Base-by-base conservation (phyloP, 192 early-diverging fungal genomes). In the Dimargaris cristalligena region DNA sequence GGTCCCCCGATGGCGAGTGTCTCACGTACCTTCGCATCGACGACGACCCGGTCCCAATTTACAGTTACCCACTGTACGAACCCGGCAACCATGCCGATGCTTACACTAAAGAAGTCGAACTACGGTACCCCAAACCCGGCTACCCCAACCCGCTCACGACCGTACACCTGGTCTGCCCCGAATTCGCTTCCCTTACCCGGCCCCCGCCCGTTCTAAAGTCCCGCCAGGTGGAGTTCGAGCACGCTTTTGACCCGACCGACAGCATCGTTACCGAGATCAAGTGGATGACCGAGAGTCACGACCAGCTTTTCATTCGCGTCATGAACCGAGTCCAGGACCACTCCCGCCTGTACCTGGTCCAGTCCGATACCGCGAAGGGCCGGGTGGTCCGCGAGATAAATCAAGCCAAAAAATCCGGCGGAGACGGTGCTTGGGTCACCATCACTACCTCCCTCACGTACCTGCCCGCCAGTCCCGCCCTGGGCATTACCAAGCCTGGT, bases 101-200 rank as follows among this genome's bases (percentile, higher is more conserved):
- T 0, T 97, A 97, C 71, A 85, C 89, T 0, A 63, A 74, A 4
- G 74, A 80, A 20, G 65, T 92, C 20, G 61, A 69, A 31, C 74
- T 96, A 59, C 89, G 85, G 61, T 97, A 97, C 65, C 94, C 94
- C 16, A 94, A 93, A 68, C 77, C 90, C 10, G 94, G 94, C 3
- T 77, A 75, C 2, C 78, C 82, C 18, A 95, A 93, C 63, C 94
- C 94, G n/a, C 72, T 69, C 3, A 91, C 77, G 6, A 73, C 81
- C 11, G 68, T 94, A 33, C 78, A 87, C 59, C 62, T 96, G 23
- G 83, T 85, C 72, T 49, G 66, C 51, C 62, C 76, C 50, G 56
- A 61, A n/a, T 76, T 73, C 63, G 44, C 18, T 14, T 13, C 59
- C 23, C 50, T 64, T 2, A 45, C 62, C 11, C 59, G 62, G 34